These are phyloP conservation scores for Salix exigua DNA, from an alignment of 345 rosid species.

Conservation along the genomic window DNA sequence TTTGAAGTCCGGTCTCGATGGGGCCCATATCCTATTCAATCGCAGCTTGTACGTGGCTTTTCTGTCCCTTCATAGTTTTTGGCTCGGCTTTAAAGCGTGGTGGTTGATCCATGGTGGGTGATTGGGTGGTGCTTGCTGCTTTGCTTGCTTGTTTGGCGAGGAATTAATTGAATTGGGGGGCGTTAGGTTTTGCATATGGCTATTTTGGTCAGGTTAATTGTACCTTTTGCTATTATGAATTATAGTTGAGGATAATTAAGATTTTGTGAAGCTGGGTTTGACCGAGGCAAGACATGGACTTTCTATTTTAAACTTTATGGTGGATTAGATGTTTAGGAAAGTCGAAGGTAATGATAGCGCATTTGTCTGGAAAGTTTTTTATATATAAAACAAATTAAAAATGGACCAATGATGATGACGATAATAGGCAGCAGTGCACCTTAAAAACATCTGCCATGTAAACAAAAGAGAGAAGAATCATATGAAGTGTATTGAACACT, in stretches of 20 bases:
- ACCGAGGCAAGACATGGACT: neutral
- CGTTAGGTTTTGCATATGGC: neutral
- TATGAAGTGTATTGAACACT: neutral
- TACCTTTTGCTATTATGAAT: neutral
- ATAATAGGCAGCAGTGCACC: neutral
- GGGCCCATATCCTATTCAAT: conserved; percentile 39
- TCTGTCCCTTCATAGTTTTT: neutral
- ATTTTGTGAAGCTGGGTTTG: neutral
- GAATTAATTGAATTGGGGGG: neutral
- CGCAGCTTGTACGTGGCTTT: conserved; percentile 19
- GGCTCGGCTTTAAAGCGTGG: conserved; percentile 6
- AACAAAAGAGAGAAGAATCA: neutral
- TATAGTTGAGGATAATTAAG: neutral
- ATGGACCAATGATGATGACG: neutral
- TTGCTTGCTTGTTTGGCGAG: conserved; percentile 4
- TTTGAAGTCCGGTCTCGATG: conserved; percentile 32
- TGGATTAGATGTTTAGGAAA: neutral
- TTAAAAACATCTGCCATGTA: neutral
- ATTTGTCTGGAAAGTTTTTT: neutral
- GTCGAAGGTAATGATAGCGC: neutral
- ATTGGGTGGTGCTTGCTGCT: neutral
- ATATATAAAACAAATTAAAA: too few relatives aligned
- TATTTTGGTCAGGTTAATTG: neutral
- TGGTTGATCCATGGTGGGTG: neutral
- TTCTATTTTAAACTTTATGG: neutral